Evolutionary conservation across 2,329 filamentous ascomycete genomes (phyloP), one percentile per base, ranked within the genome.

Genomic region (Stachybotrys chartarum): DNA sequence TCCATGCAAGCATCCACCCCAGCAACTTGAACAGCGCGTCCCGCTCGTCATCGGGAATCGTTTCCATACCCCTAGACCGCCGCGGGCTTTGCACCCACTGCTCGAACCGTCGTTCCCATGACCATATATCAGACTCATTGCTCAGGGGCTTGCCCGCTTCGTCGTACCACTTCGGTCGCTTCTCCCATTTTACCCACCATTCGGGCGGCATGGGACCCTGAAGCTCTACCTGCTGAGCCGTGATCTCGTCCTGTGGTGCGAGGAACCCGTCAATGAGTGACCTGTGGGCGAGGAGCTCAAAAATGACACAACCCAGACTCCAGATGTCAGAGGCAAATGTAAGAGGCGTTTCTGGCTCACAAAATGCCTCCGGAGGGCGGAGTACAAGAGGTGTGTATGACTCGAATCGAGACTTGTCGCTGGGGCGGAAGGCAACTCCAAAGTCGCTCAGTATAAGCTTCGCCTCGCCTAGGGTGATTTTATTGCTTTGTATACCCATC

Each of bases 271-370:
- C 58, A 14, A 67, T 57, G 1, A 66, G 55, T 1, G 62, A 57
- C 7, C 59, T 54, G 14, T 57, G 54, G 6, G 61, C 66, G 11
- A 76, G 60, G 12, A 75, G 63, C 39, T 57, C 58, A 61, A 67
- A 75, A 31, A 75, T 70, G 0, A 65, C 54, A 54, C 68, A 74
- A 0, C 64, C 67, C 5, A 75, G 66, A n/a, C 66, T 70, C 72
- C 71, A 75, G 16, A 74, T 71, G 45, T 75, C 71, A 1, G 70
- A 68, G 24, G 63, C 30, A 45, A 68, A 70, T 1, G 66, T 66
- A 7, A 74, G 63, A 14, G 71, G 64, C 16, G 47, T 65, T 14
- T 55, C 56, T 31, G 68, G 64, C 35, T 72, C 68, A 54, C 75
- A 75, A 12, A 61, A 60, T 31, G 61, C 60, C 59, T 75, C 72